Base-by-base conservation (phyloP, 2,329 filamentous ascomycete species). In the Ophiocordyceps polyrhachis-furcata region DNA sequence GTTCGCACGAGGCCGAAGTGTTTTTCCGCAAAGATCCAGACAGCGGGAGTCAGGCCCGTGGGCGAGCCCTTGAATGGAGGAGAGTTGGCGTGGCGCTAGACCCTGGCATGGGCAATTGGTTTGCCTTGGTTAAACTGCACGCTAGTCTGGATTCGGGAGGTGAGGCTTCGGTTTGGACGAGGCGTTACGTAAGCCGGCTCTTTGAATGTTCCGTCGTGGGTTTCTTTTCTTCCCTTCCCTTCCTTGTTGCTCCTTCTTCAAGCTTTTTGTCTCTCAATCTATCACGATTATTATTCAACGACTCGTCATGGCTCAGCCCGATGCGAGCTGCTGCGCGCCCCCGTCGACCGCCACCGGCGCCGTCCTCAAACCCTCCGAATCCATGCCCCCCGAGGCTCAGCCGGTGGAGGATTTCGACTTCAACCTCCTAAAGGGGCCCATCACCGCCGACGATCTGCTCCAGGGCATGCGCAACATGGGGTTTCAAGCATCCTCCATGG, bases 401-500 rank as follows among this genome's bases (percentile, higher is more conserved):
- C 75, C 84, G 58, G 89, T 98, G 32, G 76, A 83, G 58, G 91
- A 94, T 55, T 74, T 96, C 49, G 89, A 98, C 59, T 98, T 96
- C 65, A 82, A 95, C 66, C 71, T 81, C 44, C 76, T 87, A 62
- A 79, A 77, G 47, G 72, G 76, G 35, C 75, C 81, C 49, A 81
- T 95, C 56, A 93, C 87, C 0, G 88, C 84, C 44, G 81, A 87
- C 31, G 84, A 95, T 58, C 71, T 98, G 51, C 73, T 91, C 21
- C 69, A 78, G 45, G 80, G 81, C 48, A 91, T 96, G 80, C 74
- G 74, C 45, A 71, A 79, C 61, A 95, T 93, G 81, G 91, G 89
- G 70, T 76, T 76, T 52, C 71, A 74, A 51, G 72, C 73, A 14
- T 71, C 71, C 28, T 81, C 85, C 19, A 80, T 95, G 53, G 82